phyloP scores from a whole-genome alignment of 192 early-diverging fungal species.

The Funneliformis mosseae region DNA sequence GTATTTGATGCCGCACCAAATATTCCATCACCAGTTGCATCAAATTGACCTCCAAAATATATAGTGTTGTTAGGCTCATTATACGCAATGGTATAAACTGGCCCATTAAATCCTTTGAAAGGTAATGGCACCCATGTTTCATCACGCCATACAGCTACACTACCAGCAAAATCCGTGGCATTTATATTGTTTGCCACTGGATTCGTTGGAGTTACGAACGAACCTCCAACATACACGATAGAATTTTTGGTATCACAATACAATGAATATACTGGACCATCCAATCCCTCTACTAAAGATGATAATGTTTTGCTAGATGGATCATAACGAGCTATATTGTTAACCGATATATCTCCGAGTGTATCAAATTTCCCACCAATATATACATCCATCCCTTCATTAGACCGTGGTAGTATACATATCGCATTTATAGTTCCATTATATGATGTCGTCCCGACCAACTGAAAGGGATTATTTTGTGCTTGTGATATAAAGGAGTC shows the following conservation, averaged over 20 bases:
- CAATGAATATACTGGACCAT: conserved; percentile 41
- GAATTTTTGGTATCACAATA: conserved; percentile 38
- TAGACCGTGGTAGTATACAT: conserved; percentile 7
- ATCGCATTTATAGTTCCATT: conserved; percentile 25
- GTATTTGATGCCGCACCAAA: conserved; percentile 35
- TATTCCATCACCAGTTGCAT: conserved; percentile 64
- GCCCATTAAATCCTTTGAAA: conserved; percentile 70
- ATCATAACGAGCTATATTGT: conserved; percentile 30
- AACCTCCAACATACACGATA: conserved; percentile 41
- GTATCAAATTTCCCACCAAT: conserved; percentile 30
- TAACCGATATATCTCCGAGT: background rate
- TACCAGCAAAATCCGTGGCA: conserved; percentile 36
- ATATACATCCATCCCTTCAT: conserved; percentile 25
- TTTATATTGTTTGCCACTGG: background rate
- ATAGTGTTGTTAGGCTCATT: conserved; percentile 49
- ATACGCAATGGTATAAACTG: conserved; percentile 60
- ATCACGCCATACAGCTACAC: conserved; percentile 40
- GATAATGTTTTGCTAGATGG: background rate
- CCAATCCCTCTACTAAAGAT: conserved; percentile 33
- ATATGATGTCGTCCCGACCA: background rate
- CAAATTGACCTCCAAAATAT: conserved; percentile 72
- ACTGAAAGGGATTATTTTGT: background rate
- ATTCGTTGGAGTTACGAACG: conserved; percentile 38
- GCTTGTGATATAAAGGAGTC: conserved; percentile 8
- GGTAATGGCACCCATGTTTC: conserved; percentile 58